A percentile compares a stretch with the other conserved stretches of the same genome.
These are phyloP conservation scores for Xanthoceras sorbifolium DNA, from an alignment of 345 rosid genomes.

Conservation along the genomic window DNA sequence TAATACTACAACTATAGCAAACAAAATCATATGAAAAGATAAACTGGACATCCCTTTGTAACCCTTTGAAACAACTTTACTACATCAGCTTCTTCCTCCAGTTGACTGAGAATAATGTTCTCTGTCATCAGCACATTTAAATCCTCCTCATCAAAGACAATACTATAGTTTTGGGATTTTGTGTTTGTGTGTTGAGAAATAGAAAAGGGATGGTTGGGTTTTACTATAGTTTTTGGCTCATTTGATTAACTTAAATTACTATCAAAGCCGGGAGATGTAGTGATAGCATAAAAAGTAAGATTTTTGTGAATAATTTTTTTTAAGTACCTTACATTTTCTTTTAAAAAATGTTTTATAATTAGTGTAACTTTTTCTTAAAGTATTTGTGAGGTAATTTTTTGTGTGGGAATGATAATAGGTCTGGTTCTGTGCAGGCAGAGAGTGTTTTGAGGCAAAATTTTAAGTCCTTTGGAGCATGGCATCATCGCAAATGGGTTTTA, in stretches of 20 bases:
- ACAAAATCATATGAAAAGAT: no score
- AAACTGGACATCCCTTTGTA: no score
- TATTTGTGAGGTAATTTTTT: not conserved
- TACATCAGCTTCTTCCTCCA: no score
- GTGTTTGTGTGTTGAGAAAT: not conserved
- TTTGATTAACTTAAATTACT: not conserved
- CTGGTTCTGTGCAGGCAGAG: constrained; percentile 56
- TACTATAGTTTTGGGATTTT: no score
- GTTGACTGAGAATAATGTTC: no score
- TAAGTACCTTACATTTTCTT: not conserved
- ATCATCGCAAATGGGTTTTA: constrained; percentile 91
- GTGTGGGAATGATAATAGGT: not conserved
- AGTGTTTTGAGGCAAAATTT: constrained; percentile 71
- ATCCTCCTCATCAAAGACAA: no score
- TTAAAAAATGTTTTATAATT: not conserved
- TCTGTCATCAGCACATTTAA: no score
- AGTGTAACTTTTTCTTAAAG: not conserved
- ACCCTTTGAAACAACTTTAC: no score
- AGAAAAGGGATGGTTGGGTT: not conserved
- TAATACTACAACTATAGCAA: no score
- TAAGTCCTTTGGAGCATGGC: constrained; percentile 93
- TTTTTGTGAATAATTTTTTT: not conserved
- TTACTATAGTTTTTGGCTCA: not conserved
- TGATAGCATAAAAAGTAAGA: not conserved
- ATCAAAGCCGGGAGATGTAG: not conserved